Base-by-base conservation (phyloP, 345 rosid species). In the Reutealis trisperma region DNA sequence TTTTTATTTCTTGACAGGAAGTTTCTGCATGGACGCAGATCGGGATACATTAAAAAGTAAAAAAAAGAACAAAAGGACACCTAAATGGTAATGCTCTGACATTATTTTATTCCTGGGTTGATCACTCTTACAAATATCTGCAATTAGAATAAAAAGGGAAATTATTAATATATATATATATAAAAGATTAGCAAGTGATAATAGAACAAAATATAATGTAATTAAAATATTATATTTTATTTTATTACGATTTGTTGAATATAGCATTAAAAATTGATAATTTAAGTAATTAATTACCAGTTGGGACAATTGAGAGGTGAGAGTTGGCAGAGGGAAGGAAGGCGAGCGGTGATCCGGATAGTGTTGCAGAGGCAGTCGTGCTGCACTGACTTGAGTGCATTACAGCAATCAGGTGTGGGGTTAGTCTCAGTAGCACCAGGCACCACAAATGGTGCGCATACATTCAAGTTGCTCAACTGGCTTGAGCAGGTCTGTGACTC, bases 331-430 rank as follows among this genome's bases (percentile, higher is more conserved):
- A 77, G 89, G 61, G 86, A 73, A 51, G 99, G 98, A 72, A 94
- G 95, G 59, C 87, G 88, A 54, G 93, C 79, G 0, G 93, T 92
- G 54, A 94, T 85, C 65, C 90, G 88, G 57, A 94, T 73, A 51
- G 99, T 91, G 94, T 67, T 91, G 88, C 99, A 93, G 74, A 94
- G 80, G 78, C 98, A 94, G 75, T 90, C 93, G 18, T 71, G 84
- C 6, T 88, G 85, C 21, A 94, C 85, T 0, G 91, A 74, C 47
- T 80, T 90, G 37, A 93, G 93, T 1, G 97, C 95, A 13, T 25
- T 72, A 68, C 98, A 90, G 58, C 97, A 90, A 8, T 78, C 88
- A 0, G 89, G 2, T 51, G 72, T 84, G 0, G 99, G 98, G 79
- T 13, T 70, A 1, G 81, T 67, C 73, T n/a, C 63, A 0, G 78